Conservation (phyloP, 257 asterid genomes). For the Solanum chaucha region DNA sequence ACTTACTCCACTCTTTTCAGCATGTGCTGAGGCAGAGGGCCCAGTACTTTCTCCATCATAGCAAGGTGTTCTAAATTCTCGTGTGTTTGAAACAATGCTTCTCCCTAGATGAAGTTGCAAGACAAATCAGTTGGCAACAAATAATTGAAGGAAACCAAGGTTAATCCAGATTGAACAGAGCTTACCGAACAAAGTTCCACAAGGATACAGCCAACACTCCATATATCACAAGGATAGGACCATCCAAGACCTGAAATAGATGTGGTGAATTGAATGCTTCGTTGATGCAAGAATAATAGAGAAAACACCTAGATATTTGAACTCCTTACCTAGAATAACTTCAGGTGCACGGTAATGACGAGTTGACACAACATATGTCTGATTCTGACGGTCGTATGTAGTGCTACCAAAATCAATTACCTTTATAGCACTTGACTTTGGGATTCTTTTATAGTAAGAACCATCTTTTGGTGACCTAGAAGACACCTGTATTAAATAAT, state of each 20-base stretch:
- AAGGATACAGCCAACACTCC: constrained; percentile 92
- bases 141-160: background rate
- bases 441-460: constrained; percentile 58
- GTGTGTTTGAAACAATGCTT: constrained; percentile 82
- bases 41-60: constrained; percentile 93
- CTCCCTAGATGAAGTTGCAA: constrained; percentile 35
- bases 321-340: constrained; percentile 62
- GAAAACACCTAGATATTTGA: background rate
- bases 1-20: constrained; percentile 72
- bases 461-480: constrained; percentile 54
- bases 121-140: background rate
- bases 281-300: background rate
- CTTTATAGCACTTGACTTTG: constrained; percentile 84
- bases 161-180: background rate
- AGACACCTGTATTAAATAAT: constrained; percentile 33
- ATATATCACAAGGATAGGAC: constrained; percentile 80
- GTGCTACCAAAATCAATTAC: constrained; percentile 98
- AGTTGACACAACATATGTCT: constrained; percentile 70
- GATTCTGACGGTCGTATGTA: constrained; percentile 49
- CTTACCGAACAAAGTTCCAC: constrained; percentile 90
- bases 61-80: constrained; percentile 93
- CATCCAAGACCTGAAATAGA: constrained; percentile 60
- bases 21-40: constrained; percentile 71
- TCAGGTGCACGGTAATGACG: constrained; percentile 95
- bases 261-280: background rate